Base-by-base conservation (phyloP, 1,284 basidiomycete genomes). In the Irpex rosettiformis region DNA sequence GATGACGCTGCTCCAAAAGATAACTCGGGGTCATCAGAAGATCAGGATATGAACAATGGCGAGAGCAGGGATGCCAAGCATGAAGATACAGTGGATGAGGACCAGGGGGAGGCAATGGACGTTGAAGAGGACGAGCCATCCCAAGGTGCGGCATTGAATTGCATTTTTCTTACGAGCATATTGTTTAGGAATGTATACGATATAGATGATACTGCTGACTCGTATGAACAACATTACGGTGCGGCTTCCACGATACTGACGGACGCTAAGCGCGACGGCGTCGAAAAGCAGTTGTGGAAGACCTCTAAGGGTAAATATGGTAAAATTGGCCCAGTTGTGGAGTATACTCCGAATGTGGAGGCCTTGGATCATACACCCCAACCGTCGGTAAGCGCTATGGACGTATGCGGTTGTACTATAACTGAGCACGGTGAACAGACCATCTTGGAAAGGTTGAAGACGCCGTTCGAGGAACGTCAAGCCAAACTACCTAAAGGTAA, bases 161-260 rank as follows among this genome's bases (percentile, higher is more conserved):
- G 49, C 22, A 11, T 21, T 28, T 56, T 47, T 6, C 11, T 47
- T 47, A 7, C 21, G 43, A 22, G 43, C 33, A 37, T 16, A 37
- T 16, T 16, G 33, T 37, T 47, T 5, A 47, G 6, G 43, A 6
- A 5, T 47, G 8, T 47, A 47, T 28, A 7, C 4, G 49, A 28
- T 16, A 25, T 54, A 21, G 52, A 63, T 65, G 72, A 68, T 65
- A 66, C 61, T 51, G 65, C 66, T 57, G 76, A 82, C 64, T 68
- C 75, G 54, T 89, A 88, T 62, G 85, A 90, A 64, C 68, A 67
- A 13, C 90, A 92, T 67, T 92, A 89, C 68, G 89, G 88, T 5
- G 65, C 78, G 16, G 75, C 77, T 21, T 77, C 85, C 11, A 56
- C 67, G 25, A 66, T 76, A 30, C 67, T 89, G 30, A 78, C 82